These are phyloP conservation scores for Nitzschia sp. DNA, from an alignment of 108 stramenopile genomes.

Conservation along the genomic window DNA sequence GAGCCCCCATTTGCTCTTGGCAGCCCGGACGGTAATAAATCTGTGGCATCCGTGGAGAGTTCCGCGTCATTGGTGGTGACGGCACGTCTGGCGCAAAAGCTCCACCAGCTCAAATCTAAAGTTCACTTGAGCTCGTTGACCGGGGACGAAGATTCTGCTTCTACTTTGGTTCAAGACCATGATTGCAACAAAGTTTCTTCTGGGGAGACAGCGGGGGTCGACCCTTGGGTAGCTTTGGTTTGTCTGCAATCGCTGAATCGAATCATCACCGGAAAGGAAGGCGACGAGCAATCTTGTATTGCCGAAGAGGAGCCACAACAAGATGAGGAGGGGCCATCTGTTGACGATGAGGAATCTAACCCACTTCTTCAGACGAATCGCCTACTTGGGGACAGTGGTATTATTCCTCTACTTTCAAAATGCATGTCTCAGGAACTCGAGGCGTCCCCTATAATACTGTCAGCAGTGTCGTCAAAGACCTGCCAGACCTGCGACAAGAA, in stretches of 20 bases:
- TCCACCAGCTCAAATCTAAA: not conserved
- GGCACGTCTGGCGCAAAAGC: not conserved
- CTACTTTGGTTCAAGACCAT: not conserved
- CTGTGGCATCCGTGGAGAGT: not conserved
- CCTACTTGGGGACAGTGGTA: conserved; percentile 61
- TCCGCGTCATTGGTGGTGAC: not conserved
- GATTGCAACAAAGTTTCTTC: not conserved
- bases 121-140: conserved; percentile 1
- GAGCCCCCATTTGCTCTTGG: not conserved
- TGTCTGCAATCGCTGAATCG: conserved; percentile 57
- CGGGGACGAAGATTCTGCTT: conserved; percentile 7
- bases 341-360: conserved; percentile 51
- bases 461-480: not conserved
- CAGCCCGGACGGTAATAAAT: not conserved
- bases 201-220: too few species aligned
- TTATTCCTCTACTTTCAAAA: conserved; percentile 50
- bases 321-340: conserved; percentile 29
- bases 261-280: conserved; percentile 64
- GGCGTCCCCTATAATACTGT: too few species aligned
- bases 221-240: conserved; percentile 20
- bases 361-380: conserved; percentile 67
- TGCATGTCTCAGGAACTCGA: conserved; percentile 59
- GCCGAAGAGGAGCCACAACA: conserved; percentile 28
- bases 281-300: conserved; percentile 41
- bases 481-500: not conserved